Evolutionary conservation across 2,329 filamentous ascomycete genomes (phyloP).

Genomic region (Rachicladosporium sp.): DNA sequence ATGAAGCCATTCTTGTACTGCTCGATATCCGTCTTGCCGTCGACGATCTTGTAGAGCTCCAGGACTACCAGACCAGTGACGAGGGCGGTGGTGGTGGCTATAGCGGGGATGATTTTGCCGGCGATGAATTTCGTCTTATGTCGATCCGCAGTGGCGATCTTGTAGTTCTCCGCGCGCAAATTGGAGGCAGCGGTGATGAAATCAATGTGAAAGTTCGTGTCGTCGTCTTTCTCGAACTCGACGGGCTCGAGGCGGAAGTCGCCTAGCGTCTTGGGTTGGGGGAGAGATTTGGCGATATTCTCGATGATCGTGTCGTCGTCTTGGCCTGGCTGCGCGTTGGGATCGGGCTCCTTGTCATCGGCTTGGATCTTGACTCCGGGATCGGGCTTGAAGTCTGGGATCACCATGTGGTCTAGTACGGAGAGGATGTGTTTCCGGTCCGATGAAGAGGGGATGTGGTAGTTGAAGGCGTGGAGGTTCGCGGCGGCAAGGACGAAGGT

Average conservation of each 20-base stretch:
- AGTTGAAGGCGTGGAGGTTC: constrained; percentile 95
- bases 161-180: constrained; percentile 93
- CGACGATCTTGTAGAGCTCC: constrained; percentile 91
- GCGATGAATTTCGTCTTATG: constrained; percentile 99
- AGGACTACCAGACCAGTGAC: constrained; percentile 88
- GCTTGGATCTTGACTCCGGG: constrained; percentile 92
- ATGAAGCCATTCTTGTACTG: constrained; percentile 99
- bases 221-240: constrained; percentile 98
- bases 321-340: constrained; percentile 51
- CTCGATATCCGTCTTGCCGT: constrained; percentile 92
- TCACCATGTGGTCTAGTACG: constrained; percentile 82
- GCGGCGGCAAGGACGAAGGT: constrained; percentile 78
- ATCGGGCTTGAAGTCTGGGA: constrained; percentile 87
- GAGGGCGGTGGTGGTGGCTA: constrained; percentile 90
- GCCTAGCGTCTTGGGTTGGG: constrained; percentile 64
- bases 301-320: constrained; percentile 68
- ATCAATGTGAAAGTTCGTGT: constrained; percentile 95
- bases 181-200: constrained; percentile 98
- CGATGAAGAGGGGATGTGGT: constrained; percentile 68
- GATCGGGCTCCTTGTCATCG: constrained; percentile 87
- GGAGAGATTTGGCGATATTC: constrained; percentile 59
- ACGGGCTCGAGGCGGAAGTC: constrained; percentile 85
- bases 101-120: constrained; percentile 97
- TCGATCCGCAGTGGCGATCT: constrained; percentile 79
- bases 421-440: constrained; percentile 58